Evolutionary conservation across 306 rosid species (phyloP).

Genomic region (Cucumis hystrix): DNA sequence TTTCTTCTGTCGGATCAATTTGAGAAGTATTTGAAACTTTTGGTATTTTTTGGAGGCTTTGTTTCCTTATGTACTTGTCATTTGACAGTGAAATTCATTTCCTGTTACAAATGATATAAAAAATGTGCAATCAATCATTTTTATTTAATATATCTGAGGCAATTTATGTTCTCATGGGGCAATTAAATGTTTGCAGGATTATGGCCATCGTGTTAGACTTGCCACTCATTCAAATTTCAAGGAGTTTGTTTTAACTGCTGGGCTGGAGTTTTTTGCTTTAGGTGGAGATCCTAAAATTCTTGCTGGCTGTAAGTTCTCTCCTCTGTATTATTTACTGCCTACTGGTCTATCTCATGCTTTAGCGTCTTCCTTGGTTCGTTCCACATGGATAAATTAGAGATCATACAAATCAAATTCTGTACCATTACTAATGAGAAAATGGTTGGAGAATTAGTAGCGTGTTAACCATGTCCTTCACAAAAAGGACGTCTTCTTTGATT

Average conservation of each 20-base stretch:
- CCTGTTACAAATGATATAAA: background rate
- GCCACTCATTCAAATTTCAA: slow-evolving; percentile 98
- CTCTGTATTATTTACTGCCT: background rate
- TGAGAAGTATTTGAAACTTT: background rate
- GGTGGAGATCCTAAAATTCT: slow-evolving; percentile 98
- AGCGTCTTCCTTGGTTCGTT: background rate
- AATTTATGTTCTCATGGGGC: background rate
- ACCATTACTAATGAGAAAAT: background rate
- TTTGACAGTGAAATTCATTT: background rate
- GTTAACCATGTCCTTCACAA: background rate
- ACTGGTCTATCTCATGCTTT: background rate
- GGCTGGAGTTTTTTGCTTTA: slow-evolving; percentile 90
- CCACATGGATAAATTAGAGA: background rate
- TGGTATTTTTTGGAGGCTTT: background rate
- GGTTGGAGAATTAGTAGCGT: background rate
- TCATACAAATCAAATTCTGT: background rate
- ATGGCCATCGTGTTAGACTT: slow-evolving; percentile 95
- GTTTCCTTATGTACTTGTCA: background rate
- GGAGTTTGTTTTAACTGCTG: slow-evolving; percentile 97
- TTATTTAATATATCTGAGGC: background rate
- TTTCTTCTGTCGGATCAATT: background rate
- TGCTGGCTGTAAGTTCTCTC: slow-evolving; percentile 72
- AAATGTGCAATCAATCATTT: background rate
- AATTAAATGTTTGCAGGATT: slow-evolving; percentile 51
- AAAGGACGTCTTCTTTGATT: background rate